Base-by-base conservation (phyloP, 2,329 filamentous ascomycete genomes). In the Ceratocystis huliohia region DNA sequence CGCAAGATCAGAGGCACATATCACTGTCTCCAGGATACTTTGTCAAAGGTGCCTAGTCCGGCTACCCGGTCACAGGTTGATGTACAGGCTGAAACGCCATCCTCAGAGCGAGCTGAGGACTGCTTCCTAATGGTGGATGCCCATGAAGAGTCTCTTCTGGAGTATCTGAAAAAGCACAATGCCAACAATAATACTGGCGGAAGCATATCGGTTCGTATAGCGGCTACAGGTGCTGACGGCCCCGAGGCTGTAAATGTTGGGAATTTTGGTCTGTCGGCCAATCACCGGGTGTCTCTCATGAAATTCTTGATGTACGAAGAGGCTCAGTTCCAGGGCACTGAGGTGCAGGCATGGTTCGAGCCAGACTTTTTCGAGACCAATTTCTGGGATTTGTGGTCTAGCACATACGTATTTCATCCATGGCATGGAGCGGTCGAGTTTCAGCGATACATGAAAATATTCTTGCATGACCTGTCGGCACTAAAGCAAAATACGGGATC, bases 341-440 rank as follows among this genome's bases (percentile, higher is more conserved):
- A 73, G 61, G 70, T 73, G 46, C 66, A 68, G 22, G 67, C 68
- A 7, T 66, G 63, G 37, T 70, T 70, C 53, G 65, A 68, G 28
- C 61, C 63, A 15, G 71, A 71, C 22, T 75, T 76, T 65, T 76
- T 75, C 68, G 59, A 72, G 63, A 74, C 72, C 33, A 74, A 74
- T 63, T 76, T 76, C 64, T 75, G 74, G 74, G 72, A 73, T 63
- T 73, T 74, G 70, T 75, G 73, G 72, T 72, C 71, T 37, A 75
- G 73, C 46, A 75, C 74, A 68, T 73, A 71, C 69, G 72, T 74
- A 53, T 75, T 75, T 69, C 71, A 76, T 66, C 71, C 73, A 50
- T 75, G 74, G 73, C 74, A 76, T 68, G 72, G 71, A 33, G 74
- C 74, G 2, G 71, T 75, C 5, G 74, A 75, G 69, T 74, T 76